A percentile compares a stretch with the other conserved stretches of the same genome.
Evolutionary conservation across 192 early-diverging fungal genomes (phyloP).

Genomic region (Umbelopsis sp.): DNA sequence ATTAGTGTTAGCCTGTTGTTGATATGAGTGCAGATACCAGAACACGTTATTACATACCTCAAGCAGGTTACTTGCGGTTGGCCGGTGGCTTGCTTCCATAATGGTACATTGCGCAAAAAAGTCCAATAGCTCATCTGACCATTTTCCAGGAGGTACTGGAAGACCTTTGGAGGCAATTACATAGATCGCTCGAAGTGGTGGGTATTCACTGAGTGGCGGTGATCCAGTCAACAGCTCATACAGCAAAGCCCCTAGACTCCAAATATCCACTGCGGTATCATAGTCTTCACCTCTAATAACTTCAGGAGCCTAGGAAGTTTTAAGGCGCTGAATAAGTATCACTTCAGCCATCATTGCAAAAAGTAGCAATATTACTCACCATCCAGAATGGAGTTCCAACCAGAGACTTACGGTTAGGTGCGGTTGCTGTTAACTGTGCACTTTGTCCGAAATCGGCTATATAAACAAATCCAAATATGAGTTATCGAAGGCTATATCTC

Average conservation of each 20-base stretch:
- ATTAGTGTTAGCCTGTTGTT: not conserved
- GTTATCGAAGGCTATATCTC: no score
- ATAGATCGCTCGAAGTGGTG: slow-evolving; percentile 44
- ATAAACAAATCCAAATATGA: not conserved
- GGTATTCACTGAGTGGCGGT: slow-evolving; percentile 83
- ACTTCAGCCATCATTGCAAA: not conserved
- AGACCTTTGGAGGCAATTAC: not conserved
- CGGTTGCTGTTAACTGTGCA: slow-evolving; percentile 77
- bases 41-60: not conserved
- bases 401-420: slow-evolving; percentile 76
- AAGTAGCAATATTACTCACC: slow-evolving; percentile 22
- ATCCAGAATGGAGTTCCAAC: slow-evolving; percentile 93
- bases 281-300: slow-evolving; percentile 88
- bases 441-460: slow-evolving; percentile 84
- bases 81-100: slow-evolving; percentile 70
- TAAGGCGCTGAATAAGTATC: not conserved
- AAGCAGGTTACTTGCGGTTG: slow-evolving; percentile 46
- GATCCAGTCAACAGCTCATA: slow-evolving; percentile 92
- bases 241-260: slow-evolving; percentile 90
- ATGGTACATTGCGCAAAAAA: slow-evolving; percentile 70
- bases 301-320: slow-evolving; percentile 64
- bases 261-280: slow-evolving; percentile 83
- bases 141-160: slow-evolving; percentile 46
- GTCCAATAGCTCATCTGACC: slow-evolving; percentile 64
- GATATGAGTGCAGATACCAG: not conserved